Percentiles rank a stretch among this genome's conserved stretches.
Conservation (phyloP, 352 stramenopile genomes). For the Phytopythium chamaehyphon region DNA sequence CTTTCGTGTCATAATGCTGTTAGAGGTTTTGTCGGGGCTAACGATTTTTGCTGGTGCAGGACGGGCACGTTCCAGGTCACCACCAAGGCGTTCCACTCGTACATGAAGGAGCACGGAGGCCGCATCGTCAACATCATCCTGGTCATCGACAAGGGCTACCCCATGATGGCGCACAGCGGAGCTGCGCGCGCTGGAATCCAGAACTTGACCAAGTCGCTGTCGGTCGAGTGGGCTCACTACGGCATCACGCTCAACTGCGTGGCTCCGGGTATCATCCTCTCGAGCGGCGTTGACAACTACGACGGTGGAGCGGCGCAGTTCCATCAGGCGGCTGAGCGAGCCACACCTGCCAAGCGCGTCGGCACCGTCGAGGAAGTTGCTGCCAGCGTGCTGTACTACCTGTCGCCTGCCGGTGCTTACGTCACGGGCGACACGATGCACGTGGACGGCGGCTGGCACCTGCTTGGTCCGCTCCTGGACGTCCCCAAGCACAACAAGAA, state of each 20-base stretch:
- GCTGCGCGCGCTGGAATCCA: conserved; percentile 88
- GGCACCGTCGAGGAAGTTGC: conserved; percentile 91
- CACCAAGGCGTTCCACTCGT: conserved; percentile 90
- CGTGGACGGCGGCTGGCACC: conserved; percentile 85
- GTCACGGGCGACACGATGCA: conserved; percentile 87
- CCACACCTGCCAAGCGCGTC: conserved; percentile 81
- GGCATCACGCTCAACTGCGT: conserved; percentile 92
- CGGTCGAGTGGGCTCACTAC: conserved; percentile 90
- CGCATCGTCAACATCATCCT: conserved; percentile 96
- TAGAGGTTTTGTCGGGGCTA: no score
- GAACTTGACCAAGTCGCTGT: conserved; percentile 92
- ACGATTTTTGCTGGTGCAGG: conserved; percentile 23
- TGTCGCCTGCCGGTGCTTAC: conserved; percentile 87
- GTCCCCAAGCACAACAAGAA: conserved; percentile 79
- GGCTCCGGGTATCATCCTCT: conserved; percentile 71
- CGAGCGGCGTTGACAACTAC: conserved; percentile 83
- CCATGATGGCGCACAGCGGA: conserved; percentile 80
- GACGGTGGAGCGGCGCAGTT: conserved; percentile 75
- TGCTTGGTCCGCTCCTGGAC: conserved; percentile 63
- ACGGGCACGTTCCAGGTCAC: conserved; percentile 86
- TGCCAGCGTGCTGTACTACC: conserved; percentile 84
- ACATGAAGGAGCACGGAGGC: conserved; percentile 92
- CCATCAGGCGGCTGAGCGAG: conserved; percentile 59
- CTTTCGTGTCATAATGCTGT: no score
- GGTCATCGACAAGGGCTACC: conserved; percentile 90